A percentile compares a stretch with the other conserved stretches of the same genome.
phyloP scores from a whole-genome alignment of 2,329 filamentous ascomycete species.

The Claviceps maximensis region DNA sequence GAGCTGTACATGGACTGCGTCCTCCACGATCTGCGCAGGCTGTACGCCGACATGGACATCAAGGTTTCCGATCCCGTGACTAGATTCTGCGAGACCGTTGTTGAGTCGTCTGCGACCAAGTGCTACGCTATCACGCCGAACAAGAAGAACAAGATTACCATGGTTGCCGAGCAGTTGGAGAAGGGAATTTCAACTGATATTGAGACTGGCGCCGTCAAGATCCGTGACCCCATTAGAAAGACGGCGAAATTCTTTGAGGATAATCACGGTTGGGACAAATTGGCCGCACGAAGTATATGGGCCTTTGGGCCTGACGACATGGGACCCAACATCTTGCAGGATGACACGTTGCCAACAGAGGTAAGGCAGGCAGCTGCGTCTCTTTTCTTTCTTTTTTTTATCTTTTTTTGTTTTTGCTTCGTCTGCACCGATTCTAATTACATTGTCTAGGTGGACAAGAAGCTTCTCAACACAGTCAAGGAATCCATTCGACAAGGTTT shows the following conservation, averaged over 20 bases:
- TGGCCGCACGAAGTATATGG: slow-evolving; percentile 93
- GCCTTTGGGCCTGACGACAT: slow-evolving; percentile 93
- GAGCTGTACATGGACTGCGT: slow-evolving; percentile 99
- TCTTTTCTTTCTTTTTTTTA: neutral
- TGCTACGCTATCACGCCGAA: slow-evolving; percentile 97
- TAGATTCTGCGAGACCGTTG: slow-evolving; percentile 93
- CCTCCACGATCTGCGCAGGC: slow-evolving; percentile 75
- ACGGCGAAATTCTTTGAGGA: slow-evolving; percentile 96
- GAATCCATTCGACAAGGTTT: slow-evolving; percentile 94
- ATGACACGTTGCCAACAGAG: slow-evolving; percentile 88
- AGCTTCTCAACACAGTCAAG: slow-evolving; percentile 70
- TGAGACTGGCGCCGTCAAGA: slow-evolving; percentile 77
- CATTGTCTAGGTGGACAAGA: slow-evolving; percentile 65
- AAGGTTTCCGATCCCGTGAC: slow-evolving; percentile 98
- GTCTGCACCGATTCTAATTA: neutral
- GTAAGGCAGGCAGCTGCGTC: slow-evolving; percentile 25
- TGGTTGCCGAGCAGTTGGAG: slow-evolving; percentile 93
- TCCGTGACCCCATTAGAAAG: slow-evolving; percentile 83
- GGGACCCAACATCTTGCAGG: slow-evolving; percentile 89
- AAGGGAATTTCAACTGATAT: slow-evolving; percentile 93
- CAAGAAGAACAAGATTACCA: slow-evolving; percentile 98
- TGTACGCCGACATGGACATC: slow-evolving; percentile 99
- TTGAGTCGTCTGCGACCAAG: slow-evolving; percentile 93
- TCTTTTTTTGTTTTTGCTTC: neutral
- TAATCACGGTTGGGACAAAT: slow-evolving; percentile 90